These are phyloP conservation scores for Botrytis elliptica DNA, from an alignment of 2,329 filamentous ascomycete species.

Conservation along the genomic window DNA sequence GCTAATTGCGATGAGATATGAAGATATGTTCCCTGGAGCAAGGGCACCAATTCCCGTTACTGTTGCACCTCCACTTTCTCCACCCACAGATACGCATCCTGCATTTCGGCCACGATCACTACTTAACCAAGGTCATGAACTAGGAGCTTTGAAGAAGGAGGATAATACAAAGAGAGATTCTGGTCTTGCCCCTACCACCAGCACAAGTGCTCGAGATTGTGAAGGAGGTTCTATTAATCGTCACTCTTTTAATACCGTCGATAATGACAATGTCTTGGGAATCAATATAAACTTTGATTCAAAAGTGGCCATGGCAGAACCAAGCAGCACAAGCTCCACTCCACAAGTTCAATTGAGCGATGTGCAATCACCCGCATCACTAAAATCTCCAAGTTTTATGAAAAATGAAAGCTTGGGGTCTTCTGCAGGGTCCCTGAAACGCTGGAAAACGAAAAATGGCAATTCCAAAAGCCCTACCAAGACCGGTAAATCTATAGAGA, in stretches of 20 bases:
- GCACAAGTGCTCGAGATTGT: slow-evolving; percentile 41
- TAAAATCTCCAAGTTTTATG: slow-evolving; percentile 19
- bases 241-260: slow-evolving; percentile 40
- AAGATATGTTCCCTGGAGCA: slow-evolving; percentile 54
- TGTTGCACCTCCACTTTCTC: slow-evolving; percentile 34
- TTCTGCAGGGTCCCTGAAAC: slow-evolving; percentile 16
- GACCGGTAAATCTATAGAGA: slow-evolving; percentile 28
- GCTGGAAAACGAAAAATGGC: slow-evolving; percentile 29
- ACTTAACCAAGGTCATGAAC: slow-evolving; percentile 9
- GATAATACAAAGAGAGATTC: slow-evolving; percentile 52
- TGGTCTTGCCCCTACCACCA: slow-evolving; percentile 49
- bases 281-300: slow-evolving; percentile 33
- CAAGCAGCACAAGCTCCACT: neutral
- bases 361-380: slow-evolving; percentile 19
- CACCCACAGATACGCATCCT: slow-evolving; percentile 36
- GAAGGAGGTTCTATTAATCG: slow-evolving; percentile 34
- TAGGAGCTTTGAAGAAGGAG: slow-evolving; percentile 44
- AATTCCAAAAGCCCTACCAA: slow-evolving; percentile 21
- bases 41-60: slow-evolving; percentile 54
- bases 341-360: slow-evolving; percentile 2
- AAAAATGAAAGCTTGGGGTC: slow-evolving; percentile 27
- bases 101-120: slow-evolving; percentile 30
- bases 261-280: slow-evolving; percentile 30
- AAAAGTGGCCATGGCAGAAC: slow-evolving; percentile 1
- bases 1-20: slow-evolving; percentile 58